Evolutionary conservation across 2,329 filamentous ascomycete genomes (phyloP).

Genomic region (Gaeumannomyces sp.): DNA sequence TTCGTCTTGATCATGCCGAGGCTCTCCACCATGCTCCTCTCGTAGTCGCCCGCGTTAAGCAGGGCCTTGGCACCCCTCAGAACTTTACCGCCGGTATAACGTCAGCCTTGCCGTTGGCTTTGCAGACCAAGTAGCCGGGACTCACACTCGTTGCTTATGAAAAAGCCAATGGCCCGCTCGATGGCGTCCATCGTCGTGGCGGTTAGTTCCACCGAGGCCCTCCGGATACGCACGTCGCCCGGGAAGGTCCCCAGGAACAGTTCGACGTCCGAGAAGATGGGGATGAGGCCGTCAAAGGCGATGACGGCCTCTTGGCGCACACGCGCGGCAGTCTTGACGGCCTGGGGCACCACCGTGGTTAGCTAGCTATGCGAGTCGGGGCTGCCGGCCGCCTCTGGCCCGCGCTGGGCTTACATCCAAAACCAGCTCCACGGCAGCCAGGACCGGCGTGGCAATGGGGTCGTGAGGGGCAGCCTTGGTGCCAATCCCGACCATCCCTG

Average conservation of each 20-base stretch:
- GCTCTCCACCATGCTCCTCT: conserved; percentile 8
- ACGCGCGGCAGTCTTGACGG: background rate
- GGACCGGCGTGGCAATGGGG: background rate
- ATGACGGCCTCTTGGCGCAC: background rate
- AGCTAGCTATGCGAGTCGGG: background rate
- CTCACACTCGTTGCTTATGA: conserved; percentile 10
- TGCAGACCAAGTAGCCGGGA: background rate
- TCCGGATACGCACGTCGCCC: background rate
- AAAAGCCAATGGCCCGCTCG: conserved; percentile 4
- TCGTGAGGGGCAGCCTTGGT: background rate
- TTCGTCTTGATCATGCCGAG: conserved; percentile 9
- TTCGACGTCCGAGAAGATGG: background rate
- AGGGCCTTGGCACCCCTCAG: conserved; percentile 7
- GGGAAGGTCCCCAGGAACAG: background rate
- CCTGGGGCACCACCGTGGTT: background rate
- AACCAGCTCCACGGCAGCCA: background rate
- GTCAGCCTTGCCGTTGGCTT: background rate
- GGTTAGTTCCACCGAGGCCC: background rate
- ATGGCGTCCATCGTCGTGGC: background rate
- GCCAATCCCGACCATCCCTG: background rate
- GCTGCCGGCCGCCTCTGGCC: background rate
- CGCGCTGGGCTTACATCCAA: background rate
- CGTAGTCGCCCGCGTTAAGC: conserved; percentile 7
- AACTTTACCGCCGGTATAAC: background rate
- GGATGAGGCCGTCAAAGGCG: background rate